Evolutionary conservation across 768 basidiomycete species (phyloP), one percentile per base, ranked within the genome.

Genomic region (Naganishia friedmannii): DNA sequence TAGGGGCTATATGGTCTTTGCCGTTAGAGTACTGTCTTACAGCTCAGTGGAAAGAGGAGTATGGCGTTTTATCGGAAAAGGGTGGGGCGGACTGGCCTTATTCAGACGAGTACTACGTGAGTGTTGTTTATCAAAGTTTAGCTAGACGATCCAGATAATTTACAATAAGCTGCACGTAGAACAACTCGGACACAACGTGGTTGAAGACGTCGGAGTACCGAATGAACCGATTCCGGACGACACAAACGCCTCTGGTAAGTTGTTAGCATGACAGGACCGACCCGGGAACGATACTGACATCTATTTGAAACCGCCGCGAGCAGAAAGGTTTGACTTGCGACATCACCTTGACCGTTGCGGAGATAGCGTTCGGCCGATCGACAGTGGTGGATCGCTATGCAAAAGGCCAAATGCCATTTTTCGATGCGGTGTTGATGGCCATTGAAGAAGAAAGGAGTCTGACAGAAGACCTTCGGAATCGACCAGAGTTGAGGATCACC

Each of bases 81-180:
- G 89, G 87, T 0, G 86, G 86, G 34, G 87, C 88, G 60, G 83
- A 92, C 76, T 95, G 93, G 93, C 87, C 87, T 0, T 92, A 92
- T 72, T 83, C 87, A n/a, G 84, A 85, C 10, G 88, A 88, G 23
- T 82, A 86, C 70, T 85, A 93, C 78, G 93, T 92, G 80, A 63
- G 88, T 81, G 12, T 46, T 34, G 26, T 46, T n/a, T 10, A 15
- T 2, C 51, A 34, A 1, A 7, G 3, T 54, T 42, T 32, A 8
- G 31, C 29, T 37, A 37, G 6, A 37, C 12, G n/a, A 19, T 29
- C 19, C 51, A 4, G 19, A 31, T 53, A 1, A 53, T 57, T 31
- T n/a, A 57, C 29, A 57, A n/a, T 6, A 19, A 42, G 7, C 23
- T 21, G 29, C 54, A 19, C 56, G 68, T 72, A 91, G 90, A 86